A percentile compares a stretch with the other conserved stretches of the same genome.
These are phyloP conservation scores for Pezizomycotina sp. DNA, from an alignment of 2,329 filamentous ascomycete species.

Conservation along the genomic window DNA sequence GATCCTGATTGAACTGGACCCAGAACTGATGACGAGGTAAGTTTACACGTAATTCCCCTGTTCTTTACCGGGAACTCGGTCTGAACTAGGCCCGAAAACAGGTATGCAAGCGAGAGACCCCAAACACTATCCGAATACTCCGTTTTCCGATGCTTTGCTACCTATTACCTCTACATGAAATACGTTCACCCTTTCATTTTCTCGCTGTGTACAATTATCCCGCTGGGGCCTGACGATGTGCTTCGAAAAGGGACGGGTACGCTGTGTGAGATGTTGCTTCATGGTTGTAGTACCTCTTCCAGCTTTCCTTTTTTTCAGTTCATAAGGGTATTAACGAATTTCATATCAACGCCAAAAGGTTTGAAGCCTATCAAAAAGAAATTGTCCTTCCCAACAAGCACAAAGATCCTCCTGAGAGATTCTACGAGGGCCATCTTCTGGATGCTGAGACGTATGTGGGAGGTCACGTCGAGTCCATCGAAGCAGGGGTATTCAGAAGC, in stretches of 20 bases:
- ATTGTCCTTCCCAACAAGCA: conserved; percentile 97
- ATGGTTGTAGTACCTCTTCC: conserved; percentile 43
- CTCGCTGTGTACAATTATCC: conserved; percentile 91
- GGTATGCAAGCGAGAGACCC: conserved; percentile 67
- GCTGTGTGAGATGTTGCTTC: conserved; percentile 95
- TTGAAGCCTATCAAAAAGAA: conserved; percentile 80
- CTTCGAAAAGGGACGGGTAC: conserved; percentile 92
- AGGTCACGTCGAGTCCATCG: conserved; percentile 97
- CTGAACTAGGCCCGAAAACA: conserved; percentile 6
- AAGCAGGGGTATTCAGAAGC: conserved; percentile 87
- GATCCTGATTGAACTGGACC: conserved; percentile 95
- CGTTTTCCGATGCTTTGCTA: conserved; percentile 94
- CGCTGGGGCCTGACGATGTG: conserved; percentile 80
- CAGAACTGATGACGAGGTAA: conserved; percentile 79
- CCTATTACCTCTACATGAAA: conserved; percentile 99
- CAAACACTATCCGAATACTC: conserved; percentile 96
- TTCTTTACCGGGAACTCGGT: neutral
- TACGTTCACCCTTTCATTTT: conserved; percentile 99
- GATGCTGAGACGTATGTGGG: conserved; percentile 97
- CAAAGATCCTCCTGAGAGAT: conserved; percentile 72
- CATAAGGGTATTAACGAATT: conserved; percentile 11
- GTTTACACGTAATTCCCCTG: neutral
- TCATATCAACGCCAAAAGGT: no score
- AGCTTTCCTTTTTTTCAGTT: neutral
- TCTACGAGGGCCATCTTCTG: conserved; percentile 90